phyloP scores from a whole-genome alignment of 768 basidiomycete species.

The Psilocybe tampanensis region DNA sequence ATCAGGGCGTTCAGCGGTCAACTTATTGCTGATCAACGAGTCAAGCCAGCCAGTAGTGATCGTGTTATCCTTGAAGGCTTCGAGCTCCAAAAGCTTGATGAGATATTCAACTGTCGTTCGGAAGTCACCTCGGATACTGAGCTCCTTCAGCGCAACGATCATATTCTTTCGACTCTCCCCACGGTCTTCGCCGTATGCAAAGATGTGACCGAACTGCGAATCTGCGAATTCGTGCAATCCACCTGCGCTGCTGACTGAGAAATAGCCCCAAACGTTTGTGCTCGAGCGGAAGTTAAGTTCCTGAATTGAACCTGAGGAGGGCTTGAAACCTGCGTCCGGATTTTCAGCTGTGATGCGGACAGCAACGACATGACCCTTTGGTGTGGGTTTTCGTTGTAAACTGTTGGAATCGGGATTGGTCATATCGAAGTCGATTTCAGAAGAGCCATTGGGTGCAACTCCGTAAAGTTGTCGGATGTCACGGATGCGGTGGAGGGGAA shows the following conservation, averaged over 20 bases:
- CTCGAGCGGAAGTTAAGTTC: constrained; percentile 99
- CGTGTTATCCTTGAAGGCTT: constrained; percentile 95
- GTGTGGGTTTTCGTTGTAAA: constrained; percentile 91
- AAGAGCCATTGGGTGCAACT: constrained; percentile 84
- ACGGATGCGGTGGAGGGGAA: constrained; percentile 92
- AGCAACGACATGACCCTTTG: constrained; percentile 98
- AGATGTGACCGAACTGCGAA: constrained; percentile 99
- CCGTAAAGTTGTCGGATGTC: constrained; percentile 97
- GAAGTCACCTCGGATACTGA: constrained; percentile 99
- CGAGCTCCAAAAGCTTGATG: constrained; percentile 95
- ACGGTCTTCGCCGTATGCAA: constrained; percentile 97
- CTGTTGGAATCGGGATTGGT: constrained; percentile 83
- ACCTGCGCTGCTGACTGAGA: constrained; percentile 94
- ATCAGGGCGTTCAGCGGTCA: constrained; percentile 97
- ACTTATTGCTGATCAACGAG: constrained; percentile 93
- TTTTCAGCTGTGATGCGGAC: constrained; percentile 99
- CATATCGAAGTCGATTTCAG: constrained; percentile 98
- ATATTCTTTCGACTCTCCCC: constrained; percentile 97
- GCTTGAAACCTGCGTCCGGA: constrained; percentile 99
- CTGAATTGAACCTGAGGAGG: constrained; percentile 94
- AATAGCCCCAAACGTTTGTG: constrained; percentile 99
- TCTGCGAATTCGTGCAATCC: constrained; percentile 99
- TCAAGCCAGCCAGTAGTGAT: constrained; percentile 99
- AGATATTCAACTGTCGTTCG: constrained; percentile 98
- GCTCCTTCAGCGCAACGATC: constrained; percentile 98